A percentile compares a stretch with the other conserved stretches of the same genome.
phyloP scores from a whole-genome alignment of 345 rosid genomes.

The Arabis alpina region DNA sequence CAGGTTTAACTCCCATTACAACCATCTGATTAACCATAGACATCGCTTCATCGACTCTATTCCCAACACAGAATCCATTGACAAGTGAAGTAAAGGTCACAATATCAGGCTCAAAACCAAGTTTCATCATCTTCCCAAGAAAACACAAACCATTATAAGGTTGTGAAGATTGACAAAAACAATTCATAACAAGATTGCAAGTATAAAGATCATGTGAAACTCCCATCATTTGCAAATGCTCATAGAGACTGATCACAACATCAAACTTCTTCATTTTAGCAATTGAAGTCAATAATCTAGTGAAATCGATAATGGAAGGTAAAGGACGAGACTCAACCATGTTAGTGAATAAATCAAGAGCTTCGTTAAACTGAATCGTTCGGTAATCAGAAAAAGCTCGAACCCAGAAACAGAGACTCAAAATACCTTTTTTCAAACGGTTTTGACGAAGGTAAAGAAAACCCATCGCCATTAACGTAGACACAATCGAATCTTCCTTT shows the following conservation, averaged over 20 bases:
- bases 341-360: conserved; percentile 29
- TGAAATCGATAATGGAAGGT: conserved; percentile 34
- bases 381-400: conserved; percentile 34
- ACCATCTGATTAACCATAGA: conserved; percentile 25
- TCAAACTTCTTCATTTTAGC: conserved; percentile 33
- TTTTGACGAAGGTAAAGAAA: conserved; percentile 18
- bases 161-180: conserved; percentile 23
- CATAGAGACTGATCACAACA: conserved; percentile 25
- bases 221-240: conserved; percentile 12
- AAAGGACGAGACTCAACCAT: conserved; percentile 39
- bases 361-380: conserved; percentile 27
- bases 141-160: conserved; percentile 12
- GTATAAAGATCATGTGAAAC: conserved; percentile 32
- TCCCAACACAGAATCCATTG: conserved; percentile 24
- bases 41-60: conserved; percentile 18
- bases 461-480: conserved; percentile 25
- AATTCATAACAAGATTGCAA: conserved; percentile 30
- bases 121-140: conserved; percentile 42
- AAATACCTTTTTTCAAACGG: conserved; percentile 24
- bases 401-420: conserved; percentile 31
- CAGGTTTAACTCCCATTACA: conserved; percentile 9
- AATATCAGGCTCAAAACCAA: conserved; percentile 31
- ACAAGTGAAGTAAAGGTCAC: conserved; percentile 30
- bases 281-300: conserved; percentile 12
- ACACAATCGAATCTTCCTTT: background rate